phyloP scores from a whole-genome alignment of 2,329 filamentous ascomycete genomes.

The Ascocoryne sarcoides region DNA sequence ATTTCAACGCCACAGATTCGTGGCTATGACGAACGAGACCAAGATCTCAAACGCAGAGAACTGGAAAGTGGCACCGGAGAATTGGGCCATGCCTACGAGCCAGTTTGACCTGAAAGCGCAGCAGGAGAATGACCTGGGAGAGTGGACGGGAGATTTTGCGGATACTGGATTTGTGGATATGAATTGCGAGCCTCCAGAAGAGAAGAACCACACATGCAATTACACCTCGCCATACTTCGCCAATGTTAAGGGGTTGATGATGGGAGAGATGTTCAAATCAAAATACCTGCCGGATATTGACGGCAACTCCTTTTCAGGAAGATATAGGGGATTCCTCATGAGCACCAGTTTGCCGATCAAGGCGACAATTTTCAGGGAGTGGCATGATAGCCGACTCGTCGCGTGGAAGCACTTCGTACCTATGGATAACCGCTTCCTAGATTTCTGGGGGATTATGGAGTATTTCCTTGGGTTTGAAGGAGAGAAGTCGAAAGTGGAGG shows the following conservation, averaged over 20 bases:
- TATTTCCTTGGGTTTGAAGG: constrained; percentile 62
- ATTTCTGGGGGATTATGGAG: constrained; percentile 65
- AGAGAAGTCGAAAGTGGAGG: constrained; percentile 20
- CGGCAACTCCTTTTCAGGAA: constrained; percentile 62
- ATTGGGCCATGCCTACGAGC: constrained; percentile 44
- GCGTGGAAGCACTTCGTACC: constrained; percentile 78
- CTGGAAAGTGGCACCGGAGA: constrained; percentile 33
- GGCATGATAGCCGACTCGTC: constrained; percentile 67
- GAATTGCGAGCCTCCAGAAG: constrained; percentile 36
- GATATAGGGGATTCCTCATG: constrained; percentile 60
- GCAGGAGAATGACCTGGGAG: constrained; percentile 35
- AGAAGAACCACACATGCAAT: constrained; percentile 36
- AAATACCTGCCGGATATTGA: constrained; percentile 74
- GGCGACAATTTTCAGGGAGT: constrained; percentile 69
- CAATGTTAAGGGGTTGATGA: constrained; percentile 39
- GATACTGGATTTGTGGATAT: constrained; percentile 32
- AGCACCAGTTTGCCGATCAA: constrained; percentile 67
- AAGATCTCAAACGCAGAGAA: constrained; percentile 26
- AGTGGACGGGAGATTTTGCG: constrained; percentile 26
- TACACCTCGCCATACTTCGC: constrained; percentile 35
- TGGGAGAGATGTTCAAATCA: constrained; percentile 46
- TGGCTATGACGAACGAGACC: constrained; percentile 44
- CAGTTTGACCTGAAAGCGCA: constrained; percentile 37
- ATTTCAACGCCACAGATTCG: constrained; percentile 49
- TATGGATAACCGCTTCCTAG: constrained; percentile 66